phyloP scores from a whole-genome alignment of 768 basidiomycete species.

The Psilocybe cyanescens region DNA sequence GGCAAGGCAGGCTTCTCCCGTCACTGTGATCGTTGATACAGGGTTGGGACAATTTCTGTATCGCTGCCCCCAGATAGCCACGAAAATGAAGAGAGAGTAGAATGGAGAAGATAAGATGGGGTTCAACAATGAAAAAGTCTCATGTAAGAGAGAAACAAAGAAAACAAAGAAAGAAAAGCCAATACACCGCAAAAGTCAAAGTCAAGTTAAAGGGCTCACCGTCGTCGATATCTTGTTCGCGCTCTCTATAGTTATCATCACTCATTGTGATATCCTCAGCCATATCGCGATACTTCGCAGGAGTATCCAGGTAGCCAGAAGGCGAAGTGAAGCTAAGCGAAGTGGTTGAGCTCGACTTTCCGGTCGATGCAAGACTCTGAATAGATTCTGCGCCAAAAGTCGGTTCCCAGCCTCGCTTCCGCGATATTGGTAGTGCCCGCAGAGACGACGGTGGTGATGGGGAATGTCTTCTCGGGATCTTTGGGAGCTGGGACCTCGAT shows the following conservation, averaged over 20 bases:
- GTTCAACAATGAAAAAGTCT: neutral
- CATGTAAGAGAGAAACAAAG: neutral
- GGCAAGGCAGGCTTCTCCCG: neutral
- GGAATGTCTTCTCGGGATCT: constrained; percentile 30
- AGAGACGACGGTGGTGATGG: constrained; percentile 39
- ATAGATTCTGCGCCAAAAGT: constrained; percentile 46
- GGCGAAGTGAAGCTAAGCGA: constrained; percentile 54
- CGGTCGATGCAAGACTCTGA: constrained; percentile 6
- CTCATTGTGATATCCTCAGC: constrained; percentile 34
- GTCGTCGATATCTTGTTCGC: constrained; percentile 24
- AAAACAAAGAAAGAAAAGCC: constrained; percentile 1
- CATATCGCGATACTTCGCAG: constrained; percentile 61
- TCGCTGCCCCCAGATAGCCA: neutral
- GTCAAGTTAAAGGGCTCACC: constrained; percentile 12
- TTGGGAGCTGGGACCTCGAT: constrained; percentile 24
- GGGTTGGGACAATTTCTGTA: neutral
- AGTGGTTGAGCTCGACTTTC: constrained; percentile 48
- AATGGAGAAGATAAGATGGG: neutral
- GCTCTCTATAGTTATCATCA: constrained; percentile 28
- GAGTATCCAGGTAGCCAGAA: constrained; percentile 71
- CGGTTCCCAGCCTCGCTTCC: constrained; percentile 80
- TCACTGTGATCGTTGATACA: neutral
- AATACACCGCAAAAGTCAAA: neutral
- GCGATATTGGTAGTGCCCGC: constrained; percentile 40
- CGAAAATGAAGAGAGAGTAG: neutral